Percentiles rank a stretch among this genome's conserved stretches.
Conservation (phyloP, 1,139 yeast species). For the Candida pseudoviswanathii region DNA sequence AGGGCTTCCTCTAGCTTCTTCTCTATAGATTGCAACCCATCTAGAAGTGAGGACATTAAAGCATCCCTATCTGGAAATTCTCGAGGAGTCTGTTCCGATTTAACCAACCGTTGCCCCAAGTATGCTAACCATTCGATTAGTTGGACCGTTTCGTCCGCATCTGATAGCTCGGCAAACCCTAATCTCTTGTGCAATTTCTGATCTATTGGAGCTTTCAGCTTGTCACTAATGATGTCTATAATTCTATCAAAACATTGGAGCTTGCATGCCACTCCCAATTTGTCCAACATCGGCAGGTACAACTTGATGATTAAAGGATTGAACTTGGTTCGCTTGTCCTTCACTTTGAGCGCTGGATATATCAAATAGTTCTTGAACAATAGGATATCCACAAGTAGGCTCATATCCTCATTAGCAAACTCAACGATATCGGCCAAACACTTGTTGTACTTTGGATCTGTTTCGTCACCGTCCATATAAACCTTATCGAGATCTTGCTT, state of each 20-base stretch:
- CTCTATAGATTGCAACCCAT: not conserved
- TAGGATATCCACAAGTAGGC: constrained; percentile 19
- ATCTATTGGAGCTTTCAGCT: constrained; percentile 1
- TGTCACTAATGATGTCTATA: not conserved
- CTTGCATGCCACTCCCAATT: constrained; percentile 27
- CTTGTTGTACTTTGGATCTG: constrained; percentile 26
- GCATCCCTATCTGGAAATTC: not conserved
- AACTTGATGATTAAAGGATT: constrained; percentile 31
- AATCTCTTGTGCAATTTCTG: constrained; percentile 9
- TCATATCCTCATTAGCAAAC: constrained; percentile 9
- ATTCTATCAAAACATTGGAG: constrained; percentile 16
- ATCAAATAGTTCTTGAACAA: constrained; percentile 30
- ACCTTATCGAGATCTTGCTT: constrained; percentile 44
- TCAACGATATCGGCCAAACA: constrained; percentile 26
- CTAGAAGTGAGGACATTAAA: not conserved
- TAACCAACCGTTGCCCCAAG: constrained; percentile 3
- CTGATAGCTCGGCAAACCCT: constrained; percentile 5
- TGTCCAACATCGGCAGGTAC: constrained; percentile 36
- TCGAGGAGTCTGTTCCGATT: not conserved
- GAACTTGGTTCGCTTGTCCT: constrained; percentile 25
- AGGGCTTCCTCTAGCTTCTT: not conserved
- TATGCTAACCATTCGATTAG: constrained; percentile 22
- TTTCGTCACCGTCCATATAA: constrained; percentile 37
- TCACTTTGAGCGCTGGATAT: constrained; percentile 25
- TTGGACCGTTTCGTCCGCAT: constrained; percentile 16